Percentiles rank a stretch among this genome's conserved stretches.
phyloP scores from a whole-genome alignment of 164 flowering plant species.

The Vitis amurensis region DNA sequence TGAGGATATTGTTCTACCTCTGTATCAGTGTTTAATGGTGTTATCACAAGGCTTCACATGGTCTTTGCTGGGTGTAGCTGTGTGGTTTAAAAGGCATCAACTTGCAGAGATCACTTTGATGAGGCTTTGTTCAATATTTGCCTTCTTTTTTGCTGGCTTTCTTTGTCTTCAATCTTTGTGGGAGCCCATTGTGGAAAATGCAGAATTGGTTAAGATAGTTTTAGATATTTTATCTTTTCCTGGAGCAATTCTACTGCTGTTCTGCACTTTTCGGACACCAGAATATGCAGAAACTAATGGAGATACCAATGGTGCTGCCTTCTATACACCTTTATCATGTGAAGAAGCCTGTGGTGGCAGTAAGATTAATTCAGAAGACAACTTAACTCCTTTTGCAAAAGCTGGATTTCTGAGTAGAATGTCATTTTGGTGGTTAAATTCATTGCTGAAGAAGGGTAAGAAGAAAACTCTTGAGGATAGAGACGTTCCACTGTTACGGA shows the following conservation, averaged over 20 bases:
- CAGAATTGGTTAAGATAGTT: slow-evolving; percentile 24
- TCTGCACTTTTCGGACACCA: slow-evolving; percentile 27
- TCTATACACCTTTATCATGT: slow-evolving; percentile 31
- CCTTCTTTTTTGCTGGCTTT: slow-evolving; percentile 41
- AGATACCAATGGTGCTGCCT: background rate
- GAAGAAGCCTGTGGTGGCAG: slow-evolving; percentile 14
- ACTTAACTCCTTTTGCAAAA: slow-evolving; percentile 47
- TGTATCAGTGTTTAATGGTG: slow-evolving; percentile 43
- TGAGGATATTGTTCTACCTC: slow-evolving; percentile 26
- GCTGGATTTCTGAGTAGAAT: slow-evolving; percentile 49
- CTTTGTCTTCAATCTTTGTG: slow-evolving; percentile 41
- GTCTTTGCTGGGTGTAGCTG: slow-evolving; percentile 30
- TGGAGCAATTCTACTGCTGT: slow-evolving; percentile 53
- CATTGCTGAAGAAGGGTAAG: slow-evolving; percentile 53
- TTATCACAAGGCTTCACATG: slow-evolving; percentile 57
- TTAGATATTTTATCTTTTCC: slow-evolving; percentile 48
- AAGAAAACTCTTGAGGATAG: slow-evolving; percentile 43
- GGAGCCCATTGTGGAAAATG: slow-evolving; percentile 14
- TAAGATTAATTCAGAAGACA: slow-evolving; percentile 8
- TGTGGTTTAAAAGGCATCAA: slow-evolving; percentile 23
- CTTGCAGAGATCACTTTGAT: slow-evolving; percentile 17
- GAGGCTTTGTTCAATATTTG: slow-evolving; percentile 32
- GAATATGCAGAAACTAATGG: slow-evolving; percentile 8
- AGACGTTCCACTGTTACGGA: slow-evolving; percentile 49
- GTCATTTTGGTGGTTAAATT: slow-evolving; percentile 75